Conservation (phyloP, 371 early-diverging fungal species). For the Lichtheimia ramosa region DNA sequence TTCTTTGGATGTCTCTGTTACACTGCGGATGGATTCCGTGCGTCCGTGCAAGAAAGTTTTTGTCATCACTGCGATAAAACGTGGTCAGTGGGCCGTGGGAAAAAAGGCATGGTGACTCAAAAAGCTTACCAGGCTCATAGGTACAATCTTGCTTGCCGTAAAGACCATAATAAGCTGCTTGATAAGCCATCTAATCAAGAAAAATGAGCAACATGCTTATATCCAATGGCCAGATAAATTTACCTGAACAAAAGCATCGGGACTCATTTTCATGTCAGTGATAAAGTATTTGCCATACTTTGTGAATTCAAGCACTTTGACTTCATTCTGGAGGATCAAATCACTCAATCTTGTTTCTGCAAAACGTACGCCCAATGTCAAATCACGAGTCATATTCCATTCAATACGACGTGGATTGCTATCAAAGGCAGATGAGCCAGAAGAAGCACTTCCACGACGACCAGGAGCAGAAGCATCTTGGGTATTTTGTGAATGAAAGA, state of each 20-base stretch:
- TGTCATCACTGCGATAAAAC: constrained; percentile 62
- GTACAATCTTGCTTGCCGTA: constrained; percentile 76
- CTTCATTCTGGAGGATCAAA: constrained; percentile 62
- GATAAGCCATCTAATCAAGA: constrained; percentile 80
- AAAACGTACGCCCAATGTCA: constrained; percentile 50
- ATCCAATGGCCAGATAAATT: no score
- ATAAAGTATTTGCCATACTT: constrained; percentile 74
- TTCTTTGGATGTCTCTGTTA: constrained; percentile 66
- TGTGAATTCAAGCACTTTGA: constrained; percentile 63
- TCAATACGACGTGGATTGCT: constrained; percentile 53
- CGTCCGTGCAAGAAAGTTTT: constrained; percentile 81
- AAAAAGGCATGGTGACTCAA: background rate
- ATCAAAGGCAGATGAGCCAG: constrained; percentile 26
- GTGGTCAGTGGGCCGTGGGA: background rate
- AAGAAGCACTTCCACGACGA: constrained; percentile 29
- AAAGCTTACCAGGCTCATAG: constrained; percentile 67
- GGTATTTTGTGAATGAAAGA: constrained; percentile 37
- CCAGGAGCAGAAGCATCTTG: constrained; percentile 8
- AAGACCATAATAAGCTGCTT: constrained; percentile 89
- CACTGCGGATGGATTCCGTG: constrained; percentile 88
- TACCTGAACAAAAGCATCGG: constrained; percentile 77
- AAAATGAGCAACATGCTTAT: background rate
- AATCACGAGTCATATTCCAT: constrained; percentile 50
- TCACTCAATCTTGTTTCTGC: constrained; percentile 56
- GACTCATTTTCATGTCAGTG: constrained; percentile 70